Evolutionary conservation across 2,329 filamentous ascomycete genomes (phyloP), one percentile per base, ranked within the genome.

Genomic region (Sporothrix inflata): DNA sequence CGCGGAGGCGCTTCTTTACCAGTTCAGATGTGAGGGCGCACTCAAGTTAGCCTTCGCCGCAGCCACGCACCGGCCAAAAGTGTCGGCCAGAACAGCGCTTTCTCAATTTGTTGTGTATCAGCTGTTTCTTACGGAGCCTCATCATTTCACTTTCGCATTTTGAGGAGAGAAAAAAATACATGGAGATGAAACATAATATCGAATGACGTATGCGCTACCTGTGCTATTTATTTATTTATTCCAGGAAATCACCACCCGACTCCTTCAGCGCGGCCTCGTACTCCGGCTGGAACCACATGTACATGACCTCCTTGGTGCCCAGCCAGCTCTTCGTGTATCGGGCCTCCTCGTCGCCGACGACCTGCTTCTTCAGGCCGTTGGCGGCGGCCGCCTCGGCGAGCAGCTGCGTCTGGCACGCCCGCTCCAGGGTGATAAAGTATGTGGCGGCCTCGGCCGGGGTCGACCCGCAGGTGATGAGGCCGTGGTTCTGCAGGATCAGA

Each of bases 351-450:
- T 83, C 42, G 42, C 42, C 42, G 42, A 45, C 42, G 42, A 45
- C 9, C 42, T 45, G 42, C 42, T 45, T 45, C 81, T 38, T 78
- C 79, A 53, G 84, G 40, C 65, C 45, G 38, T 9, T 19, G 27
- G 61, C 60, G 21, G 19, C 11, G 1, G 68, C 74, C 0, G 90
- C 88, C 79, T 93, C 91, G 16, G 88, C 87, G 71, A 87, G 81
- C 51, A 93, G 80, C 79, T 94, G 91, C 11, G 90, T 84, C 71
- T 89, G 85, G 75, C 91, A 93, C 5, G 87, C 88, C 49, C 89
- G 84, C 79, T 94, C 91, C 76, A 93, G 84, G 4, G 90, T 81
- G 2, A 88, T 88, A 77, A 92, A 92, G 34, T 63, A 73, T 4
- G 63, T 61, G 1, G 87, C 87, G 0, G 89, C 88, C 77, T 90